Percentiles rank a stretch among this genome's conserved stretches.
Evolutionary conservation across 2,329 filamentous ascomycete genomes (phyloP).

Genomic region (Colletotrichum lindemuthianum): DNA sequence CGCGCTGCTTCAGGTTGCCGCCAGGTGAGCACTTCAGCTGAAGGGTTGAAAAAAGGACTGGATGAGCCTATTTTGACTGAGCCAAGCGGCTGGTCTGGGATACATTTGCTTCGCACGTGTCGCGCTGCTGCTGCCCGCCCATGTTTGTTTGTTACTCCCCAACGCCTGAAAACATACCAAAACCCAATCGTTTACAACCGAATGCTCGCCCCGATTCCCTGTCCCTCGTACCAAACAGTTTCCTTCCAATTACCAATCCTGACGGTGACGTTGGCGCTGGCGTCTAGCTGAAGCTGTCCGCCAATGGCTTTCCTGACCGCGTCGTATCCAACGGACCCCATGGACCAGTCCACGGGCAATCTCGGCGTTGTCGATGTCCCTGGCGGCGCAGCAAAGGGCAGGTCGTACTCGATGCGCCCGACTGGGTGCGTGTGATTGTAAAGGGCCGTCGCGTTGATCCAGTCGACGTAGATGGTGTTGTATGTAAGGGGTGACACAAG

Average conservation of each 20-base stretch:
- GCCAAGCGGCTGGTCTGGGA: slow-evolving; percentile 7
- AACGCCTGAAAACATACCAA: slow-evolving; percentile 10
- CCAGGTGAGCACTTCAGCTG: too few species aligned
- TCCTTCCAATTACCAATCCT: slow-evolving; percentile 80
- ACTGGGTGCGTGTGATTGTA: slow-evolving; percentile 84
- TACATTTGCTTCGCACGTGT: slow-evolving; percentile 5
- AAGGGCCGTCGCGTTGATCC: slow-evolving; percentile 84
- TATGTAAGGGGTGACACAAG: slow-evolving; percentile 80
- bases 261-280: slow-evolving; percentile 79
- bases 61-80: slow-evolving; percentile 9
- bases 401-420: slow-evolving; percentile 79
- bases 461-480: slow-evolving; percentile 80
- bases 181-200: slow-evolving; percentile 51
- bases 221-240: slow-evolving; percentile 74
- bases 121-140: slow-evolving; percentile 5
- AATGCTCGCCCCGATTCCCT: slow-evolving; percentile 75
- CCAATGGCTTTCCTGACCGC: slow-evolving; percentile 83
- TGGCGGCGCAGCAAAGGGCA: slow-evolving; percentile 80
- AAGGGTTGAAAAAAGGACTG: neutral
- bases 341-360: slow-evolving; percentile 83
- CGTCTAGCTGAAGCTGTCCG: slow-evolving; percentile 81
- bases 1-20: too few species aligned
- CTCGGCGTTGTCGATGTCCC: slow-evolving; percentile 77
- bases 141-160: slow-evolving; percentile 4
- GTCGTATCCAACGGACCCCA: slow-evolving; percentile 83